Base-by-base conservation (phyloP, 106 monocot genomes). In the Dactylorhiza incarnata region DNA sequence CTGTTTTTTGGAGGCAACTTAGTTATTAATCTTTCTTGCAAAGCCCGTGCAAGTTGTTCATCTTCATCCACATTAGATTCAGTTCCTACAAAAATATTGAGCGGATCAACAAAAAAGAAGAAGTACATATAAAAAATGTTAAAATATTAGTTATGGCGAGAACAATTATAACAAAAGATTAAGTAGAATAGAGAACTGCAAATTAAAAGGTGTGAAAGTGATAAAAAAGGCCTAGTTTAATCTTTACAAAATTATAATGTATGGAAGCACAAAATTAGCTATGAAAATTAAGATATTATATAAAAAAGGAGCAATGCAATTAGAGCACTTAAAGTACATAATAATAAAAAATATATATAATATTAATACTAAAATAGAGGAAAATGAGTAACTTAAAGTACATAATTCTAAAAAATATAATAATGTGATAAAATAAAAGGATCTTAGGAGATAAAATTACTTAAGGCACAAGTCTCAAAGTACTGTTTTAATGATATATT, bases 1-100 rank as follows among this genome's bases (percentile, higher is more conserved):
- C 29, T 26, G 81, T 84, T 87, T 65, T 22, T 9, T 29, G 86
- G 86, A 73, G 86, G 85, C 20, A 88, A 87, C 12, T 93, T 85
- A 12, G 49, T 25, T 82, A 85, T 87, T 66, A 92, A 81, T 73
- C 95, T 95, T 81, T 93, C 90, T 79, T 95, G 92, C 59, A 95
- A 76, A 80, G 90, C 92, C 75, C 86, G 85, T 25, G 95, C 95
- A 45, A 95, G 85, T 52, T 88, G 83, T 80, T 93, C 95, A 80
- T 95, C 95, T 77, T 95, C 95, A 69, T 88, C 93, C 52, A 84
- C 6, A 70, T 86, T 73, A 61, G 84, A 77, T 75, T 75, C 83
- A 75, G 63, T 80, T 24, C 85, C 94, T 94, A 73, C 52, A 72
- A 16, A 20, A 62, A 76, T 20, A 19, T 19, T 19, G 3, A 72